Conservation (phyloP, 2,329 filamentous ascomycete species). For the Cladosporium sp. region DNA sequence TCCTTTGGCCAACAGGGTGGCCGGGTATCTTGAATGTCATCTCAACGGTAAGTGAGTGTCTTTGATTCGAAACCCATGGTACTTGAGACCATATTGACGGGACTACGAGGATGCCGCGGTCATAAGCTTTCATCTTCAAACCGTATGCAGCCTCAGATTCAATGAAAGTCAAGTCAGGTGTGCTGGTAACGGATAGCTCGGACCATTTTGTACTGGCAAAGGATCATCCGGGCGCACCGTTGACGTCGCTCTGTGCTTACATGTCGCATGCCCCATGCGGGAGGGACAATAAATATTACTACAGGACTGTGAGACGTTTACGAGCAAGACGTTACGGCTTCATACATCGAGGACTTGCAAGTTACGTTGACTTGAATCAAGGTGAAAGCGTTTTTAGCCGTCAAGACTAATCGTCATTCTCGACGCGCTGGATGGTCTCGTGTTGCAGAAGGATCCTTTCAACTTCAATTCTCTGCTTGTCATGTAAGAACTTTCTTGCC, state of each 20-base stretch:
- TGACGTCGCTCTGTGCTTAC: too few relatives aligned
- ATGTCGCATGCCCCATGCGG: too few relatives aligned
- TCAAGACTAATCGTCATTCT: not conserved
- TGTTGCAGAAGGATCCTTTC: not conserved
- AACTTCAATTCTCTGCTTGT: not conserved
- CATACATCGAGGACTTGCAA: too few relatives aligned
- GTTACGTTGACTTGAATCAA: not conserved
- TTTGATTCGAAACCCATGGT: too few relatives aligned
- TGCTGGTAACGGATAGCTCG: not conserved
- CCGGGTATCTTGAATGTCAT: too few relatives aligned
- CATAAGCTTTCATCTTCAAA: not conserved
- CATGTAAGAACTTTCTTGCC: not conserved
- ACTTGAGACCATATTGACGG: not conserved
- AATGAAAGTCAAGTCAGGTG: not conserved
- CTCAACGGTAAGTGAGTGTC: too few relatives aligned
- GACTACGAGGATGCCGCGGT: not conserved
- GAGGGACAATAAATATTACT: too few relatives aligned
- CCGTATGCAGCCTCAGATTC: not conserved
- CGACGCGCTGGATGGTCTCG: not conserved
- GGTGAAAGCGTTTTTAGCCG: not conserved
- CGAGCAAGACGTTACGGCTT: too few relatives aligned
- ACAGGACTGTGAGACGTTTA: too few relatives aligned
- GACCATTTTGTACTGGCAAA: too few relatives aligned
- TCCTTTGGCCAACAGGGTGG: too few relatives aligned
- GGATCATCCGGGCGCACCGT: too few relatives aligned